Evolutionary conservation across 352 stramenopile species (phyloP).

Genomic region (Phytophthora podocarpi): DNA sequence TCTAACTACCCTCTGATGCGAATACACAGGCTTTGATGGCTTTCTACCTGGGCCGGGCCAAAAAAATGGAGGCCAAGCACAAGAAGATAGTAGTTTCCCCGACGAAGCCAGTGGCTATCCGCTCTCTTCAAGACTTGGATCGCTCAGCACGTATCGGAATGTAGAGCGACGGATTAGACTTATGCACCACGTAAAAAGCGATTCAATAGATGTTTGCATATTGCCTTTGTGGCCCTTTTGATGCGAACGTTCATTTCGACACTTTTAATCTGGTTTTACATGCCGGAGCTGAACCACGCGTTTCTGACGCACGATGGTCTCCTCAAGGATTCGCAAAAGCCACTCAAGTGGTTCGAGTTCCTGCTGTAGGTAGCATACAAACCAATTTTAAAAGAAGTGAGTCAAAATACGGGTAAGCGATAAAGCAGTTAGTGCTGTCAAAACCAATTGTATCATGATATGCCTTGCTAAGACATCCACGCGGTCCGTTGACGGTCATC

Average conservation of each 20-base stretch:
- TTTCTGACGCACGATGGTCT: slow-evolving; percentile 53
- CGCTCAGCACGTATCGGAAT: slow-evolving; percentile 2
- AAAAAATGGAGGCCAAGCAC: slow-evolving; percentile 53
- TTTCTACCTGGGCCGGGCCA: slow-evolving; percentile 61
- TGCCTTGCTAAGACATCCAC: slow-evolving; percentile 44
- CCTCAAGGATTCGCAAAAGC: slow-evolving; percentile 37
- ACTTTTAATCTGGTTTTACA: no score
- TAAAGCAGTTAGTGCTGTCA: no score
- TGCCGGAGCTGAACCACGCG: slow-evolving; percentile 49
- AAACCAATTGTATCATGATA: not conserved
- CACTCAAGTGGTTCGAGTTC: slow-evolving; percentile 54
- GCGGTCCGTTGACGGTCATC: slow-evolving; percentile 50
- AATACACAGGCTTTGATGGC: slow-evolving; percentile 44
- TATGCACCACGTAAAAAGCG: not conserved
- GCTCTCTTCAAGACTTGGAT: slow-evolving; percentile 22
- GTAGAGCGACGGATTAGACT: slow-evolving; percentile 1
- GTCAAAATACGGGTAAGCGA: no score
- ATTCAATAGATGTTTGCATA: slow-evolving; percentile 5
- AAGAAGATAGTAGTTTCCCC: slow-evolving; percentile 38
- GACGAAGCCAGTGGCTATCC: slow-evolving; percentile 22
- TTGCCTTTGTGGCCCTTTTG: not conserved
- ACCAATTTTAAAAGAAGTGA: no score
- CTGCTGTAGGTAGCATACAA: slow-evolving; percentile 21
- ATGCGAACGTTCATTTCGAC: no score
- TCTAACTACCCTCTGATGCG: not conserved